Conservation (phyloP, 495 filamentous ascomycete species). For the Chlorociboria aeruginascens region DNA sequence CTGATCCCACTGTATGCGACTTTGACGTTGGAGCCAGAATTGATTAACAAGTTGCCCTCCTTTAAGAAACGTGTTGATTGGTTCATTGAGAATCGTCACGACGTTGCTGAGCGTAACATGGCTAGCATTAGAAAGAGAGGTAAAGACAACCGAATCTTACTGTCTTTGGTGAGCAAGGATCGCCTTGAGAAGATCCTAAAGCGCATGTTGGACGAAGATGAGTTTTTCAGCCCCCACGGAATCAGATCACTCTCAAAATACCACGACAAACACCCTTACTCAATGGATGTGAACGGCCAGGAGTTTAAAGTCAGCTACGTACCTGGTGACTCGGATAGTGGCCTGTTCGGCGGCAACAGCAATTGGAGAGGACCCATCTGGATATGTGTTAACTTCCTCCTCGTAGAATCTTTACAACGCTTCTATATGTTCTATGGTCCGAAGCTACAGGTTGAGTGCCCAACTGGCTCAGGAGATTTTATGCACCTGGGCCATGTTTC, state of each 20-base stretch:
- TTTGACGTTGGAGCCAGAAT: slow-evolving; percentile 80
- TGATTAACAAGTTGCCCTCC: slow-evolving; percentile 82
- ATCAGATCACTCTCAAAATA: slow-evolving; percentile 90
- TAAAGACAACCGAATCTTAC: slow-evolving; percentile 73
- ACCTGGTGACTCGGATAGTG: slow-evolving; percentile 86
- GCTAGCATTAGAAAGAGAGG: slow-evolving; percentile 80
- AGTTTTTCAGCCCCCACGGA: slow-evolving; percentile 83
- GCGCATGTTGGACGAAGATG: slow-evolving; percentile 86
- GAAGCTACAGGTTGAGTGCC: slow-evolving; percentile 79
- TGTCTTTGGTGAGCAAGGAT: slow-evolving; percentile 82
- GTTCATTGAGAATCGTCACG: slow-evolving; percentile 78
- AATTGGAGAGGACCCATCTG: slow-evolving; percentile 94
- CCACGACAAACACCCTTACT: slow-evolving; percentile 81
- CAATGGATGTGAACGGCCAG: slow-evolving; percentile 93
- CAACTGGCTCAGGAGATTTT: slow-evolving; percentile 82
- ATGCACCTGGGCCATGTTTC: slow-evolving; percentile 97
- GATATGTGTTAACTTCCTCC: slow-evolving; percentile 90
- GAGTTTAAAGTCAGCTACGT: slow-evolving; percentile 82
- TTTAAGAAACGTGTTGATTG: slow-evolving; percentile 89
- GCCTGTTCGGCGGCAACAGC: slow-evolving; percentile 91
- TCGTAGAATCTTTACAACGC: slow-evolving; percentile 81
- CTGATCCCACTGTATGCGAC: slow-evolving; percentile 89
- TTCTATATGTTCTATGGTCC: slow-evolving; percentile 96
- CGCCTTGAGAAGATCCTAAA: slow-evolving; percentile 73
- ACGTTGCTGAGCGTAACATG: slow-evolving; percentile 84